phyloP scores from a whole-genome alignment of 345 rosid species.

The Zanthoxylum bungeanum region DNA sequence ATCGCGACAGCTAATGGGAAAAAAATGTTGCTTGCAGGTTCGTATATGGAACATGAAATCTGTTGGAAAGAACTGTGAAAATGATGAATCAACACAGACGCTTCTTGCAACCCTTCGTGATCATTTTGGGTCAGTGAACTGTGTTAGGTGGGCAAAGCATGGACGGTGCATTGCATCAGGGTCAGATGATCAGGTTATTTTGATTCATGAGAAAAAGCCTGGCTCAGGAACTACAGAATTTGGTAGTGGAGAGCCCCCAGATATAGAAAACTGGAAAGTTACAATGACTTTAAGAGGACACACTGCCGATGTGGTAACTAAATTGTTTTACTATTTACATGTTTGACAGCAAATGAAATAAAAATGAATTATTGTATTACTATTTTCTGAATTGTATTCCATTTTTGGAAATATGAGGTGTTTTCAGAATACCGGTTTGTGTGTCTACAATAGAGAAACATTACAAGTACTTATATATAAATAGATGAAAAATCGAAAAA shows the following conservation, averaged over 20 bases:
- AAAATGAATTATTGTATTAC: too few relatives aligned
- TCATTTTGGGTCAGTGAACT: constrained; percentile 99
- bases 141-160: constrained; percentile 99
- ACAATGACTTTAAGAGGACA: constrained; percentile 95
- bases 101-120: constrained; percentile 97
- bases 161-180: constrained; percentile 89
- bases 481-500: not conserved
- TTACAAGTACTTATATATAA: not conserved
- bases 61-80: constrained; percentile 56
- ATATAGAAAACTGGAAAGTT: constrained; percentile 99
- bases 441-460: too few relatives aligned
- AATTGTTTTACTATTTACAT: constrained; percentile 5
- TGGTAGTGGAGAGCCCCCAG: constrained; percentile 98
- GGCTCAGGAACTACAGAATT: constrained; percentile 97
- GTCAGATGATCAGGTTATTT: constrained; percentile 94
- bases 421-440: not conserved
- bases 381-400: not conserved
- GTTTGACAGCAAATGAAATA: not conserved
- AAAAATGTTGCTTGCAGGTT: constrained; percentile 45
- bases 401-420: not conserved
- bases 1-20: not conserved
- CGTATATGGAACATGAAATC: constrained; percentile 95
- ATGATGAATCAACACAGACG: constrained; percentile 58
- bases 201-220: constrained; percentile 91
- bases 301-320: constrained; percentile 99